Percentiles rank a stretch among this genome's conserved stretches.
These are phyloP conservation scores for Lactarius hatsudake DNA, from an alignment of 768 basidiomycete genomes.

Conservation along the genomic window DNA sequence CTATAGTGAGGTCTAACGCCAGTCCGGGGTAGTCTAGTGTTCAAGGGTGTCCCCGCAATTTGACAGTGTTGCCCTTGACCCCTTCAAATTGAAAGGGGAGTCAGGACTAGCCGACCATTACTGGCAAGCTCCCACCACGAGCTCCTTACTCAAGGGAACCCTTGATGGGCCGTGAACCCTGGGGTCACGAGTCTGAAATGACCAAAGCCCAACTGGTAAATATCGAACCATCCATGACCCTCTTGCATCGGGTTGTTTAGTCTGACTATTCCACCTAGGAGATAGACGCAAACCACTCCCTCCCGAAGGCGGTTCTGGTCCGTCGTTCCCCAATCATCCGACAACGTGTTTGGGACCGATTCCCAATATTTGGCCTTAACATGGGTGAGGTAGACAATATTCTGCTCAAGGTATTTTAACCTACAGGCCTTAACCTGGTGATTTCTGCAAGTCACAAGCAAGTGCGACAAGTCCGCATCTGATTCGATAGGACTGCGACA, in stretches of 20 bases:
- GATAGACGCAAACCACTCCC: neutral
- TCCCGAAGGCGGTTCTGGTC: neutral
- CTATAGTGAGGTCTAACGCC: too few relatives aligned
- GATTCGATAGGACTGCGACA: neutral
- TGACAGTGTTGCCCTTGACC: too few relatives aligned
- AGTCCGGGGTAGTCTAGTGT: too few relatives aligned
- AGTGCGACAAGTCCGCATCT: neutral
- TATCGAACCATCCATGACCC: neutral
- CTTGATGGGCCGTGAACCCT: neutral
- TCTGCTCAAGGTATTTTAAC: neutral
- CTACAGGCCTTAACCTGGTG: neutral
- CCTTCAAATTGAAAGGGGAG: too few relatives aligned
- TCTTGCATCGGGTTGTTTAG: too few relatives aligned
- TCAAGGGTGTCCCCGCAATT: too few relatives aligned
- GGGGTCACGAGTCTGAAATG: neutral
- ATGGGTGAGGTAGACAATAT: neutral
- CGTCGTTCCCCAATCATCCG: neutral
- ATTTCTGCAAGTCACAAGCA: neutral
- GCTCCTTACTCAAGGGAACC: too few relatives aligned
- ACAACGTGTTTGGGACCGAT: neutral
- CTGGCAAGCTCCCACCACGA: too few relatives aligned
- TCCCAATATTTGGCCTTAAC: neutral
- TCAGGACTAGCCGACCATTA: too few relatives aligned
- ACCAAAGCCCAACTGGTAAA: neutral
- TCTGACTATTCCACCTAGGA: neutral